phyloP scores from a whole-genome alignment of 352 stramenopile genomes.

The Pythium folliculosum region DNA sequence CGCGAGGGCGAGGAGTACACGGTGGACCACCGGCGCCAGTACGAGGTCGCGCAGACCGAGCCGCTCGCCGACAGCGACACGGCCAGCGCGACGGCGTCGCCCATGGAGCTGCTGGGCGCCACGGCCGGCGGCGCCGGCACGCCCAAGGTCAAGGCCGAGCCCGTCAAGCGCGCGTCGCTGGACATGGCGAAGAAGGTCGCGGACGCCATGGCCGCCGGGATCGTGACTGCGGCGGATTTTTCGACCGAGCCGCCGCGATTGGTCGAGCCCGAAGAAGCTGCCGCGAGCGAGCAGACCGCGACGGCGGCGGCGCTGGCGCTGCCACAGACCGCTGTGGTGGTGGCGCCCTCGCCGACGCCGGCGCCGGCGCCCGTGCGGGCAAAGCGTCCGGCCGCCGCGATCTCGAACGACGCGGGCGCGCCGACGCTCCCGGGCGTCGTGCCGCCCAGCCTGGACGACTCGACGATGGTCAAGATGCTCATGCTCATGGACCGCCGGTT shows the following conservation, averaged over 20 bases:
- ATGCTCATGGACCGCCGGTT: constrained; percentile 70
- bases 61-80: constrained; percentile 34
- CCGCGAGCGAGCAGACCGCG: not conserved
- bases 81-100: constrained; percentile 22
- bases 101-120: constrained; percentile 24
- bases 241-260: constrained; percentile 8
- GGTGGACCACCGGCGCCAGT: constrained; percentile 74
- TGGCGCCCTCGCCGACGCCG: not conserved
- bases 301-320: not conserved
- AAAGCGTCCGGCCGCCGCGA: constrained; percentile 29
- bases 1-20: constrained; percentile 78
- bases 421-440: constrained; percentile 8
- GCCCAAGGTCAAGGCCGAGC: constrained; percentile 27
- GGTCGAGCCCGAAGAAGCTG: constrained; percentile 10
- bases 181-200: constrained; percentile 25
- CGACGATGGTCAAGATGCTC: constrained; percentile 48
- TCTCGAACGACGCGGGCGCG: constrained; percentile 13
- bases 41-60: constrained; percentile 75
- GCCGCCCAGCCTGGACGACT: constrained; percentile 15
- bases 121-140: constrained; percentile 1
- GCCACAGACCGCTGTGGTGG: not conserved
- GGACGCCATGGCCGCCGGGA: constrained; percentile 15
- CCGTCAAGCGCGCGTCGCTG: constrained; percentile 17
- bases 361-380: constrained; percentile 12
- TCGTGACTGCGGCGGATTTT: constrained; percentile 6